Conservation (phyloP, 2,329 filamentous ascomycete genomes). For the Colletotrichum aenigma region DNA sequence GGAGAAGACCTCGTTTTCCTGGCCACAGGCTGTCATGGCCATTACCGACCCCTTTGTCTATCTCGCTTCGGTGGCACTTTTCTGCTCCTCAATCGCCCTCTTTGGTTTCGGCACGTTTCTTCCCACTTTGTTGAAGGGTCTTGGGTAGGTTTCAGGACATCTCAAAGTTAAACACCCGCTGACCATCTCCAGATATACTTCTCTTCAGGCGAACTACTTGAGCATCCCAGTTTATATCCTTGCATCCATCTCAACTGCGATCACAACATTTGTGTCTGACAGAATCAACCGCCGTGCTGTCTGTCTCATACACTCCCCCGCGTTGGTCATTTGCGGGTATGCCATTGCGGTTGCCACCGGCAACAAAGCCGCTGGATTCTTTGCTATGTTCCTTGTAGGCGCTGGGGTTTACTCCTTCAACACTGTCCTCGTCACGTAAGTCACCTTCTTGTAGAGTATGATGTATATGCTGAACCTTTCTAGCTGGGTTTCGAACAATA, state of each 20-base stretch:
- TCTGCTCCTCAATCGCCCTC: slow-evolving; percentile 32
- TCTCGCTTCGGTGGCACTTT: slow-evolving; percentile 28
- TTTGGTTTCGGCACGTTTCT: slow-evolving; percentile 34
- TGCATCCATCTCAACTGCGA: slow-evolving; percentile 16
- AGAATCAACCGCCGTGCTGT: slow-evolving; percentile 30
- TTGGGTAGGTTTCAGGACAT: background rate
- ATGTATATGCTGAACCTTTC: fast-evolving
- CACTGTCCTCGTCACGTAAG: background rate
- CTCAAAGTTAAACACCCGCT: background rate
- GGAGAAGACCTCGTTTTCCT: slow-evolving; percentile 29
- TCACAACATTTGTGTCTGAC: slow-evolving; percentile 29
- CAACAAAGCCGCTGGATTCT: slow-evolving; percentile 32
- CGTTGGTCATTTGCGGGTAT: slow-evolving; percentile 35
- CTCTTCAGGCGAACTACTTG: slow-evolving; percentile 22
- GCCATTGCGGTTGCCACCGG: slow-evolving; percentile 33
- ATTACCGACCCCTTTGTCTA: slow-evolving; percentile 32
- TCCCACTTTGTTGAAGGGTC: background rate
- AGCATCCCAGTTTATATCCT: slow-evolving; percentile 23
- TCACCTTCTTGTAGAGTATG: background rate
- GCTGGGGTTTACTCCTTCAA: background rate
- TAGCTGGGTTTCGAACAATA: slow-evolving; percentile 35
- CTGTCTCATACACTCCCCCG: slow-evolving; percentile 29
- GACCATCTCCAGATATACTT: background rate
- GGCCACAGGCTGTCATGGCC: slow-evolving; percentile 28
- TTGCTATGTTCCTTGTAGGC: slow-evolving; percentile 33